Base-by-base conservation (phyloP, 192 early-diverging fungal genomes). In the Radiomyces spectabilis region DNA sequence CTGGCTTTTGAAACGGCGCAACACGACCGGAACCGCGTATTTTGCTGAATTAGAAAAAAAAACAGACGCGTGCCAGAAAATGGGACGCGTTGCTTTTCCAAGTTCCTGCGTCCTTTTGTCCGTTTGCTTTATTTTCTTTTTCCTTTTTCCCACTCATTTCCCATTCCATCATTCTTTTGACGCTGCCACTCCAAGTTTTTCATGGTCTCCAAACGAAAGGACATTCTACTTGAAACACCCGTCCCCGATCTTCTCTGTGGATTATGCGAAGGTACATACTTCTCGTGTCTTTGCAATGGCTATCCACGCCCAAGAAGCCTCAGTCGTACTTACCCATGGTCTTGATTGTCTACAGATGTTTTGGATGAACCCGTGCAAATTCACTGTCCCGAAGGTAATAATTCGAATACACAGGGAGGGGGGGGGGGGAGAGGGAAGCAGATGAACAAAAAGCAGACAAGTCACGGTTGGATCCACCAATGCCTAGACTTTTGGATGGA, bases 351-450 rank as follows among this genome's bases (percentile, higher is more conserved):
- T 40, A 31, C 18, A 69, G 67, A 69, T 46, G 56, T 59, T 8
- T 40, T 69, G 31, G 61, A 63, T 27, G 67, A 63, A 12, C 67
- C 67, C 24, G 51, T 69, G 7, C 67, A 69, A 34, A 61, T 69
- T 12, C 61, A 58, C 19, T 69, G 67, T 44, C 51, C 61, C 13
- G 67, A 69, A 64, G 67, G 67, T 69, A 43, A 44, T 2, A 2
- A 24, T 12, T 41, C 29, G n/a, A n/a, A n/a, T 32, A 25, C 26
- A 25, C 15, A 46, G 19, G 22, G 9, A 21, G n/a, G 8, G 12
- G 12, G 19, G 22, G 15, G n/a, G n/a, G n/a, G n/a, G n/a, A n/a
- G n/a, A n/a, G n/a, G n/a, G n/a, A n/a, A n/a, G n/a, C n/a, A n/a
- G n/a, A n/a, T n/a, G n/a, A n/a, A n/a, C n/a, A n/a, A n/a, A n/a